Conservation (phyloP, 73 alveolate species). For the Paramecium tetraurelia region DNA sequence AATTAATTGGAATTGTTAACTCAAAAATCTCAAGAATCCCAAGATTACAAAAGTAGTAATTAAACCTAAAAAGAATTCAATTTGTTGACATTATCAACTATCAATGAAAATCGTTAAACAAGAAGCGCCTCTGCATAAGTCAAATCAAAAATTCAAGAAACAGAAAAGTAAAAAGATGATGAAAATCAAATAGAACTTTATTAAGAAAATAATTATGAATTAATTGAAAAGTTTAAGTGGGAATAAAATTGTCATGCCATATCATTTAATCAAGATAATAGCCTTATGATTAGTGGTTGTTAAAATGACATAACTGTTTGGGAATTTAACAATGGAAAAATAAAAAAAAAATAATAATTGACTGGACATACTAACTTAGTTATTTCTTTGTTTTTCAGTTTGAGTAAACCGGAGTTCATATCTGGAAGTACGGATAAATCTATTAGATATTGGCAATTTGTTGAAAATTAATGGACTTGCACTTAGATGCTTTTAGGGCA, state of each 20-base stretch:
- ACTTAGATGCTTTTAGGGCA: not conserved
- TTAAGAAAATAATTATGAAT: not conserved
- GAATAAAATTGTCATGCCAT: not conserved
- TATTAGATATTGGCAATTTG: not conserved
- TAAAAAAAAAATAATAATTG: not conserved
- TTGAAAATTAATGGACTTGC: not conserved
- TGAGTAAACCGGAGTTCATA: not conserved
- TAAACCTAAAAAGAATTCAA: not conserved
- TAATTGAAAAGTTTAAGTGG: not conserved
- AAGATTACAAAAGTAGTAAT: not conserved
- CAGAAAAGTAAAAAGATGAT: not conserved
- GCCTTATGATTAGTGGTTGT: not conserved
- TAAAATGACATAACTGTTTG: not conserved
- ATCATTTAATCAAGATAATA: not conserved
- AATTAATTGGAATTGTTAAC: not conserved
- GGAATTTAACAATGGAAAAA: not conserved
- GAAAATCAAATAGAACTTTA: not conserved
- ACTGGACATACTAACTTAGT: not conserved
- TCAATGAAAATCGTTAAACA: not conserved
- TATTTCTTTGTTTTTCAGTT: not conserved
- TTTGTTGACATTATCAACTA: not conserved
- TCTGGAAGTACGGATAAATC: constrained; percentile 15
- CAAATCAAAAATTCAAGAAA: not conserved
- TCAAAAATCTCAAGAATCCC: not conserved
- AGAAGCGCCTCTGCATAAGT: not conserved